Conservation (phyloP, 768 basidiomycete genomes). For the Lentinus brumalis region DNA sequence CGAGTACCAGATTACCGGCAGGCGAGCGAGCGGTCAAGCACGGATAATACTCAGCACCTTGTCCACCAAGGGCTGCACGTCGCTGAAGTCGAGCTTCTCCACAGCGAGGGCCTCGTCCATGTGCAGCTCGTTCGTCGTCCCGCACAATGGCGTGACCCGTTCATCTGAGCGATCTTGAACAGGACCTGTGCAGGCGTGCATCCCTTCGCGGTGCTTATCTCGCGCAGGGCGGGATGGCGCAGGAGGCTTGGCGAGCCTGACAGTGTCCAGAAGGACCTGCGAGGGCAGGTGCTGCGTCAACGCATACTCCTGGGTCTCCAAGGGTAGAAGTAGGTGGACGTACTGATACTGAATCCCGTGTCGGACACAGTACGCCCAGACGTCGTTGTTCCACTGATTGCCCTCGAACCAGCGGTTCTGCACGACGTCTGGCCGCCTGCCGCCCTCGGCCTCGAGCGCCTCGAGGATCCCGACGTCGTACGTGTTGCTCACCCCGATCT, state of each 20-base stretch:
- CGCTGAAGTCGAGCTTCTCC: conserved; percentile 38
- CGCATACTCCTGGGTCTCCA: not conserved
- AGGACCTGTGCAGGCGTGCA: conserved; percentile 67
- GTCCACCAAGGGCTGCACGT: conserved; percentile 6
- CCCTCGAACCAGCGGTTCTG: conserved; percentile 87
- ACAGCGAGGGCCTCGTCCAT: conserved; percentile 66
- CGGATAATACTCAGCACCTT: not conserved
- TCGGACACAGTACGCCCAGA: conserved; percentile 63
- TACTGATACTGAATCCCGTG: conserved; percentile 76
- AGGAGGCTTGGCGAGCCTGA: conserved; percentile 71
- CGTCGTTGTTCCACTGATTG: conserved; percentile 72
- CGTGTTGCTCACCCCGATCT: conserved; percentile 78
- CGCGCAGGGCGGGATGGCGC: conserved; percentile 44
- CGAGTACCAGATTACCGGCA: too few relatives aligned
- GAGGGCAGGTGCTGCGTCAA: not conserved
- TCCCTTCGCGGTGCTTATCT: conserved; percentile 46
- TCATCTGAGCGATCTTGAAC: conserved; percentile 67
- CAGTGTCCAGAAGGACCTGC: conserved; percentile 86
- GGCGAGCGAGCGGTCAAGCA: not conserved
- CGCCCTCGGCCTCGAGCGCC: conserved; percentile 52
- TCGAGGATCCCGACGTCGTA: conserved; percentile 63
- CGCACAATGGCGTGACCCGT: conserved; percentile 73
- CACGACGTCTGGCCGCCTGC: conserved; percentile 62
- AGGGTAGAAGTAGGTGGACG: conserved; percentile 6
- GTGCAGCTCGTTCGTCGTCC: conserved; percentile 67